Evolutionary conservation across 805 yeast species (phyloP), one percentile per base, ranked within the genome.

Genomic region (Metschnikowia anglica): DNA sequence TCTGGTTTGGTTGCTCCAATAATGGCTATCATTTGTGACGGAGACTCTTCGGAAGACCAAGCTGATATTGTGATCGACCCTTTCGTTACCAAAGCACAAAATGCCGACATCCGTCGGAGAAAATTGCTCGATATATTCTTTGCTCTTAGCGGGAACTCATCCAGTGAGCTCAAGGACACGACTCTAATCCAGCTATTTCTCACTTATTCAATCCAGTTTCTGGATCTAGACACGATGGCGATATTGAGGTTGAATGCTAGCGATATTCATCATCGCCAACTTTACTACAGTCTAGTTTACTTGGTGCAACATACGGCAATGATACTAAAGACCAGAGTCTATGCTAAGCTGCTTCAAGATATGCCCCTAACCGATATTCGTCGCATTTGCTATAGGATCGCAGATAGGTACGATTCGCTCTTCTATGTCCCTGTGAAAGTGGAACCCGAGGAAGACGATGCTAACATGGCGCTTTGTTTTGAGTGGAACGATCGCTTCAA

Each of bases 341-440:
- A 19, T 9, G 43, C 48, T 10, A 31, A 16, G 17, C 42, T 34
- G 23, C 39, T 50, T n/a, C 44, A 42, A 5, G 55, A 58, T 4
- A 48, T 55, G 41, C 65, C 66, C 1, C 34, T 62, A 30, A 59
- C 67, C 2, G 57, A 61, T 35, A 21, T 62, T 7, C 55, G 58
- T 19, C 49, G 55, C 3, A 46, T 57, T 1, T 52, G 58, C 38
- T 62, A 60, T 37, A 44, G 49, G 17, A 51, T 62, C 6, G 67
- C 62, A 2, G 46, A 51, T 17, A 42, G 51, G 7, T 62, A 50
- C 37, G 55, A 54, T 29, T 47, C 48, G 4, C 37, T 61, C 4
- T 62, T 61, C 40, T 61, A 54, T 37, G 60, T 60, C 3, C 64
- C 65, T 5, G 51, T 46, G 7, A 33, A 25, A 21, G 36, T 27